These are phyloP conservation scores for Ceratocystis huliohia DNA, from an alignment of 2,329 filamentous ascomycete genomes.

Conservation along the genomic window DNA sequence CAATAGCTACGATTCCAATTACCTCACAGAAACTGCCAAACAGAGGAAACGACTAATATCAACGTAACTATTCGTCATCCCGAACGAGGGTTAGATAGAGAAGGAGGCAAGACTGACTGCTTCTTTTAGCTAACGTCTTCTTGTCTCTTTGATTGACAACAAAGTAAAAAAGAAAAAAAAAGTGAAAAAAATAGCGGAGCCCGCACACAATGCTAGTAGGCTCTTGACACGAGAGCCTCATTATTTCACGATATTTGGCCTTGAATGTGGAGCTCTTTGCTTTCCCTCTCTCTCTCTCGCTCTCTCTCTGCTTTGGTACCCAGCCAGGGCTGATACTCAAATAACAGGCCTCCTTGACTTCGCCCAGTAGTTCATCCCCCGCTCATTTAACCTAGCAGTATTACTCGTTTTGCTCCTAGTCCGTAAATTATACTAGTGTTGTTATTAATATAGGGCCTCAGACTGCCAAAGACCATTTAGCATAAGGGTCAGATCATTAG, in stretches of 20 bases:
- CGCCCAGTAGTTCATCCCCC: background rate
- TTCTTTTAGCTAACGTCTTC: background rate
- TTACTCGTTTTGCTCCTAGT: background rate
- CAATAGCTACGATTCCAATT: conserved; percentile 9
- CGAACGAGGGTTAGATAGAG: background rate
- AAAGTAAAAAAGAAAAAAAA: background rate
- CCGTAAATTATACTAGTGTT: background rate
- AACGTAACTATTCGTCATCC: background rate
- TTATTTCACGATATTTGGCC: background rate
- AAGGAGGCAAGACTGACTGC: background rate
- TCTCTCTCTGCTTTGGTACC: background rate
- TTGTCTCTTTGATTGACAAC: background rate
- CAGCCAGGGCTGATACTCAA: background rate
- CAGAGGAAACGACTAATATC: conserved; percentile 1
- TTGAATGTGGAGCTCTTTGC: background rate
- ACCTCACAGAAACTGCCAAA: background rate
- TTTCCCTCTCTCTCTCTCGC: background rate
- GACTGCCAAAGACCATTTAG: background rate
- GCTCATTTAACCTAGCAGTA: background rate
- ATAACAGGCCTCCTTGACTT: background rate
- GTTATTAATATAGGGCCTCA: background rate
- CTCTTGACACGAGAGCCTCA: background rate
- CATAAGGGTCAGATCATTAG: background rate
- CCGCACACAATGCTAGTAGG: background rate
- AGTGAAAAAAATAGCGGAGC: background rate